phyloP scores from a whole-genome alignment of 371 early-diverging fungal species.

The Rhizopus stolonifer region DNA sequence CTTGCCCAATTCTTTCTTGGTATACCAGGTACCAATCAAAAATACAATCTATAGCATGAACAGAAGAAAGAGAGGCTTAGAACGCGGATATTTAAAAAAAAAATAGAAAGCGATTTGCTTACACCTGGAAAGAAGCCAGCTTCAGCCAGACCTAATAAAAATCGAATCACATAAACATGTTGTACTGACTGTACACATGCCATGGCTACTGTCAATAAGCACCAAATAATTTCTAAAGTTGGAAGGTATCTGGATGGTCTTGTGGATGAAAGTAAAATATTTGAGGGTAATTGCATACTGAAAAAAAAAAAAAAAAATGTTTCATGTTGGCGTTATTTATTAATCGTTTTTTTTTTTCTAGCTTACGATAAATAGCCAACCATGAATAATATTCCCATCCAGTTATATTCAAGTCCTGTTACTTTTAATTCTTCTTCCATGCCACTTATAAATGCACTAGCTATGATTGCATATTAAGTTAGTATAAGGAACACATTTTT shows the following conservation, averaged over 20 bases:
- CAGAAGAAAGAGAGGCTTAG: neutral
- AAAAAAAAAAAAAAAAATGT: neutral
- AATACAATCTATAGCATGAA: conserved; percentile 37
- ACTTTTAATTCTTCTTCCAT: conserved; percentile 50
- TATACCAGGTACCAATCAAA: conserved; percentile 50
- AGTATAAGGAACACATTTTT: neutral
- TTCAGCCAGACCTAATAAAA: conserved; percentile 61
- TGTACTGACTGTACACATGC: conserved; percentile 55
- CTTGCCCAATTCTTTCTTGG: conserved; percentile 48
- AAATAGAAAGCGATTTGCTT: conserved; percentile 1
- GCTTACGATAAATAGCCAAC: conserved; percentile 43
- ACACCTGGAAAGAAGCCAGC: conserved; percentile 63
- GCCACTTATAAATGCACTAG: conserved; percentile 50
- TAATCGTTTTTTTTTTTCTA: neutral
- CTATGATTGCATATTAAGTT: too few relatives aligned
- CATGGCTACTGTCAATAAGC: conserved; percentile 56
- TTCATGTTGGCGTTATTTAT: neutral
- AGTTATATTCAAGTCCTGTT: conserved; percentile 42
- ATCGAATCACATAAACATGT: conserved; percentile 48
- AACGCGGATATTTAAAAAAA: too few relatives aligned
- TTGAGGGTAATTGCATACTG: conserved; percentile 64
- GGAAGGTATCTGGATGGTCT: conserved; percentile 58
- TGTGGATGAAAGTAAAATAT: conserved; percentile 53
- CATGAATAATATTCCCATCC: conserved; percentile 46
- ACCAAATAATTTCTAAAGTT: conserved; percentile 54